phyloP scores from a whole-genome alignment of 352 stramenopile genomes.

The Globisporangium echinulatum region DNA sequence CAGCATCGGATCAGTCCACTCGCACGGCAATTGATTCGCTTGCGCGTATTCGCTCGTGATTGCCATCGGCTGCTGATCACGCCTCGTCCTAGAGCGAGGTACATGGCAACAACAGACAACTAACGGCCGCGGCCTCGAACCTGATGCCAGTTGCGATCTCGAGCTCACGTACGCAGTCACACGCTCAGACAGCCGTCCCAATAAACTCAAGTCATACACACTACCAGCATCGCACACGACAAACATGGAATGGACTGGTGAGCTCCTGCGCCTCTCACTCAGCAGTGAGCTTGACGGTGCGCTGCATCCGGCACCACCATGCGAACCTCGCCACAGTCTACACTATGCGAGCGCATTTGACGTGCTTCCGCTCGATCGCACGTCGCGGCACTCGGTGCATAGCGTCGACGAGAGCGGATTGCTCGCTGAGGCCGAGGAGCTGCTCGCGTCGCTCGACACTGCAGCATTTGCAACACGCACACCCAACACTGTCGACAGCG shows the following conservation, averaged over 20 bases:
- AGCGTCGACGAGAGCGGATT: constrained; percentile 9
- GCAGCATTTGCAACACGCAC: constrained; percentile 1
- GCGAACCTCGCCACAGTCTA: background rate
- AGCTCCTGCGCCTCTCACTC: constrained; percentile 1
- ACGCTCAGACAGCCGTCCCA: no score
- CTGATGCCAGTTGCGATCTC: background rate
- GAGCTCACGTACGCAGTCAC: background rate
- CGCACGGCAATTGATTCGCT: no score
- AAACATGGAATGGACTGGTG: constrained; percentile 1
- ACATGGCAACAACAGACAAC: no score
- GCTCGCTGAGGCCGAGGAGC: constrained; percentile 7
- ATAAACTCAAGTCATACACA: background rate
- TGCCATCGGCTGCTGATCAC: no score
- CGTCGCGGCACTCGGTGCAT: background rate
- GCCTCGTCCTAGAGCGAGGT: no score
- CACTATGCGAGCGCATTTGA: background rate
- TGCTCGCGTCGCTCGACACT: constrained; percentile 4
- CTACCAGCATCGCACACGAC: background rate
- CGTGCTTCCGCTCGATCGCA: background rate
- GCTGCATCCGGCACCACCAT: background rate
- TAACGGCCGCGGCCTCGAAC: no score
- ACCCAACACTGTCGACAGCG: background rate
- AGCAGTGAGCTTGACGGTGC: background rate
- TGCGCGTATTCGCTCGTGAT: no score
- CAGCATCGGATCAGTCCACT: no score